These are phyloP conservation scores for Gossypium ekmanianum DNA, from an alignment of 345 rosid species.

Conservation along the genomic window DNA sequence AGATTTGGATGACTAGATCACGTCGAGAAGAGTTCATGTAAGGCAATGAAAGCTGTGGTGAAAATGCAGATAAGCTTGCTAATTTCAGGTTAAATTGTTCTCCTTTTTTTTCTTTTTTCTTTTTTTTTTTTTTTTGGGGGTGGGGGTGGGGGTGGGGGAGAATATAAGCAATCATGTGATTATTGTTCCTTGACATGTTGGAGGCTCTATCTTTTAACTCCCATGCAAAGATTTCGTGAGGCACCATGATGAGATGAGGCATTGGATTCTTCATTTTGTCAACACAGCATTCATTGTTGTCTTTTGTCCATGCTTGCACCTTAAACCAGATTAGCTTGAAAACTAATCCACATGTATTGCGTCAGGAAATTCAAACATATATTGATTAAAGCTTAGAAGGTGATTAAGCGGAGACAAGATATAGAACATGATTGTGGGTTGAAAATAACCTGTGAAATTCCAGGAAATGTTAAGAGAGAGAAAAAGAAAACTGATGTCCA, in stretches of 20 bases:
- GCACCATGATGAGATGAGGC: constrained; percentile 4
- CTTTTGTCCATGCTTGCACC: background rate
- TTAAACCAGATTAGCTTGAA: background rate
- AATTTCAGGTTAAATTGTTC: background rate
- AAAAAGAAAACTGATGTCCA: background rate
- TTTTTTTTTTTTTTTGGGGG: too few relatives aligned
- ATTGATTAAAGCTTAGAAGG: background rate
- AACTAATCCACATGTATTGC: background rate
- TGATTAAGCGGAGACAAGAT: background rate
- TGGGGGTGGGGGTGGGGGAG: background rate
- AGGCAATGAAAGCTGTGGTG: too few relatives aligned
- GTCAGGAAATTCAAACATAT: background rate
- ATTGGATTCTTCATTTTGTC: constrained; percentile 14
- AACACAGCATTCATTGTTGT: constrained; percentile 5
- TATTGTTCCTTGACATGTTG: background rate
- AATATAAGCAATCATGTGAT: constrained; percentile 1
- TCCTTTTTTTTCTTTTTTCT: too few relatives aligned
- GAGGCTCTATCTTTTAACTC: background rate
- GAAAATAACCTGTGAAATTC: background rate
- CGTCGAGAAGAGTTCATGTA: too few relatives aligned
- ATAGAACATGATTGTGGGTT: constrained; percentile 2
- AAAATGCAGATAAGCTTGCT: background rate
- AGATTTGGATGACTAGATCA: too few relatives aligned
- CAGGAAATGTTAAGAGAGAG: background rate
- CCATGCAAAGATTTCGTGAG: constrained; percentile 11